Evolutionary conservation across 441 rosid species (phyloP).

Genomic region (Erysimum cheiri): DNA sequence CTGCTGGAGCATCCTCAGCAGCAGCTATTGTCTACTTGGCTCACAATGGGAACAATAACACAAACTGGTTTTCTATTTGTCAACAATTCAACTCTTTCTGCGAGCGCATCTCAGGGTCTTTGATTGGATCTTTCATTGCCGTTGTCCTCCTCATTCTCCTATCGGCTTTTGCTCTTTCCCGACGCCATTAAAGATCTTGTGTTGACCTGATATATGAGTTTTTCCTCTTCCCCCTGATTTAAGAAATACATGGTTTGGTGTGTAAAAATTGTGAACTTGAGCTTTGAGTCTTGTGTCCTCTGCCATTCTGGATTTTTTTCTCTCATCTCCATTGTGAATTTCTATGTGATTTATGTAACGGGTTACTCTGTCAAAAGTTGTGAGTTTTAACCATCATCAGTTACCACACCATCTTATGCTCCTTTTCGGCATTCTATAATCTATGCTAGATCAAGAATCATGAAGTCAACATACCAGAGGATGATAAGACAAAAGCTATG

Average conservation of each 20-base stretch:
- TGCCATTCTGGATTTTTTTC: constrained; percentile 7
- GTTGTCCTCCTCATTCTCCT: constrained; percentile 47
- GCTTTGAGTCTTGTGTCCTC: constrained; percentile 18
- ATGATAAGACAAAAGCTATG: neutral
- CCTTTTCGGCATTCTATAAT: constrained; percentile 1
- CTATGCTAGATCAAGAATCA: constrained; percentile 13
- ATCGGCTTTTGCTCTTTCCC: constrained; percentile 54
- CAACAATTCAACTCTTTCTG: constrained; percentile 69
- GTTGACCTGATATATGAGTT: constrained; percentile 4
- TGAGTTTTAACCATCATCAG: constrained; percentile 19
- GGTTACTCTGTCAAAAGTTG: constrained; percentile 1
- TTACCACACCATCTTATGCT: constrained; percentile 2
- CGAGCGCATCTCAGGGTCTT: constrained; percentile 58
- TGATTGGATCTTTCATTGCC: constrained; percentile 63
- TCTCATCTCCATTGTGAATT: constrained; percentile 16
- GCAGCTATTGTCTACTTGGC: constrained; percentile 69
- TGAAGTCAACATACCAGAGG: constrained; percentile 6
- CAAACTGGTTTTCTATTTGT: constrained; percentile 69
- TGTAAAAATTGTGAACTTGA: constrained; percentile 26
- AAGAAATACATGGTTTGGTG: constrained; percentile 21
- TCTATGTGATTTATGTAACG: constrained; percentile 23
- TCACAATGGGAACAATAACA: constrained; percentile 60
- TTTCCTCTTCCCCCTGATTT: neutral
- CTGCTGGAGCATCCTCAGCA: constrained; percentile 68
- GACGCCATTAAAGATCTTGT: constrained; percentile 43